These are phyloP conservation scores for Halocafeteria seosinensis DNA, from an alignment of 108 stramenopile genomes.

Conservation along the genomic window DNA sequence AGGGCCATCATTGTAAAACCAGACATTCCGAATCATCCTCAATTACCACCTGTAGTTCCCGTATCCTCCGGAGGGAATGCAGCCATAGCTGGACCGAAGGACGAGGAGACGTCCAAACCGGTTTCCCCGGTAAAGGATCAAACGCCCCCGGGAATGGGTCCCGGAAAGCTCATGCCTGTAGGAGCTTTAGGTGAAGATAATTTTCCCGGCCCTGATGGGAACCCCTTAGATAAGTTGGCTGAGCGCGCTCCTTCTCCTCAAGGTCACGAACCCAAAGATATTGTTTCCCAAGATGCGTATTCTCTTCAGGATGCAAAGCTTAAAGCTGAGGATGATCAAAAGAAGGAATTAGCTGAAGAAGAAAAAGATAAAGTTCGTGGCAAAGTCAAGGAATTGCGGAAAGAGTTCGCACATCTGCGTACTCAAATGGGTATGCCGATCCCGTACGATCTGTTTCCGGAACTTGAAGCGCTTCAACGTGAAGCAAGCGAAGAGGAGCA, in stretches of 20 bases:
- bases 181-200: too few relatives aligned
- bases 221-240: too few relatives aligned
- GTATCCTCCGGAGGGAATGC: too few relatives aligned
- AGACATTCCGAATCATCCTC: too few relatives aligned
- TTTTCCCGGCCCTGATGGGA: neutral
- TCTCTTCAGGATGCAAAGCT: constrained; percentile 39
- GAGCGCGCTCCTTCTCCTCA: too few relatives aligned
- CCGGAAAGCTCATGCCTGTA: too few relatives aligned
- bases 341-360: constrained; percentile 25
- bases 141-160: too few relatives aligned
- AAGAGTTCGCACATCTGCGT: constrained; percentile 6
- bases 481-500: constrained; percentile 18
- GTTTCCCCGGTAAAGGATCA: too few relatives aligned
- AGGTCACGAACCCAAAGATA: constrained; percentile 6
- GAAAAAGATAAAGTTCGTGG: constrained; percentile 32
- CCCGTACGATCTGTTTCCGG: neutral
- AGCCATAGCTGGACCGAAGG: too few relatives aligned
- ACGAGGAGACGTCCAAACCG: too few relatives aligned
- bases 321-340: constrained; percentile 34
- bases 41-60: too few relatives aligned
- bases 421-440: neutral
- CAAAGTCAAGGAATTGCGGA: constrained; percentile 17
- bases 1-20: too few relatives aligned
- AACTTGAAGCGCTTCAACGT: neutral
- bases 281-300: constrained; percentile 25